These are phyloP conservation scores for Biscutella auriculata DNA, from an alignment of 441 rosid genomes.

Conservation along the genomic window DNA sequence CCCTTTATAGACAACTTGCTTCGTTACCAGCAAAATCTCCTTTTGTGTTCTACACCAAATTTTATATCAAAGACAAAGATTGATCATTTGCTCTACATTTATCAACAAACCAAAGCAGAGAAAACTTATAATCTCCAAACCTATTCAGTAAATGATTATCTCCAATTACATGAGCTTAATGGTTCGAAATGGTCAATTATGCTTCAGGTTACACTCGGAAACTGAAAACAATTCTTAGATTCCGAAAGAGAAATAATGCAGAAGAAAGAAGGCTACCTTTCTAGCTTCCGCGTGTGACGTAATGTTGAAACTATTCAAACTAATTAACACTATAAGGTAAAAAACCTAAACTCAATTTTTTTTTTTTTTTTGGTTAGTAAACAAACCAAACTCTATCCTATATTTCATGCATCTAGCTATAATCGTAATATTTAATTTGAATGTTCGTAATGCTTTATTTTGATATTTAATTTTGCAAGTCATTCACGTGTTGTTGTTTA, in stretches of 20 bases:
- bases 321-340: no score
- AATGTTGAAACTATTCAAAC: background rate
- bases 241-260: background rate
- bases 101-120: background rate
- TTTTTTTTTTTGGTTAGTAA: no score
- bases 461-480: no score
- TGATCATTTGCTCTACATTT: background rate
- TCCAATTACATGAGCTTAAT: background rate
- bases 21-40: background rate
- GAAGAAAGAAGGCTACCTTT: slow-evolving; percentile 18
- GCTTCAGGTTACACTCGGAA: background rate
- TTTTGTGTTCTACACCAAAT: background rate
- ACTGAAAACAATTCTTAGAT: background rate
- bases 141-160: background rate
- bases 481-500: no score
- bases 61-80: background rate
- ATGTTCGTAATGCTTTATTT: no score
- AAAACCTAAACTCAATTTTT: no score
- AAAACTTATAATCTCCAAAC: background rate
- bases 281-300: background rate
- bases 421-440: no score
- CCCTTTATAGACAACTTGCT: background rate
- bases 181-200: background rate
- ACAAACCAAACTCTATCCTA: no score
- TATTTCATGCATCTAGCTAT: no score